phyloP scores from a whole-genome alignment of 2,329 filamentous ascomycete species.

The Colletotrichum orbiculare region DNA sequence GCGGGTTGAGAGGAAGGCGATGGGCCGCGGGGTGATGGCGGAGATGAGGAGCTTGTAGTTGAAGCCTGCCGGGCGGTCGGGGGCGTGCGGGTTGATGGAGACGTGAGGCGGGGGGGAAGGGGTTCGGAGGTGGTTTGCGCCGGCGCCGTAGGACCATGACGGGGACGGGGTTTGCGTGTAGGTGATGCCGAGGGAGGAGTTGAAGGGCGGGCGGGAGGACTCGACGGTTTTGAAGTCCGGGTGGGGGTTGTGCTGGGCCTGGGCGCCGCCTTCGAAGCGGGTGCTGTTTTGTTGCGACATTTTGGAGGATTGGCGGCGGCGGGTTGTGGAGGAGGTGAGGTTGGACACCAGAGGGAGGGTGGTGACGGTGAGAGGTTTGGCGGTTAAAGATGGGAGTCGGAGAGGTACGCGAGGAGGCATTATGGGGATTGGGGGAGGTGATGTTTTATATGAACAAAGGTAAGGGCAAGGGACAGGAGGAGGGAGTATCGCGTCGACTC shows the following conservation, averaged over 20 bases:
- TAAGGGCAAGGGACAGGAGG: too few species aligned
- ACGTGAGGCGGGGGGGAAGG: constrained; percentile 71
- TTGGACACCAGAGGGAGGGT: constrained; percentile 1
- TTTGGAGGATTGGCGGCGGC: not conserved
- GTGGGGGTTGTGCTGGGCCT: constrained; percentile 71
- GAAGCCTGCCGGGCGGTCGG: constrained; percentile 72
- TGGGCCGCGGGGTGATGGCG: constrained; percentile 83
- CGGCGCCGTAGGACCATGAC: constrained; percentile 72
- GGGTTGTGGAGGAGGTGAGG: not conserved
- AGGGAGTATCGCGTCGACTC: too few species aligned
- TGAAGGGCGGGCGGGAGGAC: constrained; percentile 71
- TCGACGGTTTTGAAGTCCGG: constrained; percentile 81
- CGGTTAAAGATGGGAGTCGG: not conserved
- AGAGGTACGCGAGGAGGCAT: not conserved
- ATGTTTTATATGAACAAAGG: too few species aligned
- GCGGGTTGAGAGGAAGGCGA: constrained; percentile 71
- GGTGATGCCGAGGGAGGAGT: constrained; percentile 58
- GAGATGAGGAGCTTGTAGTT: constrained; percentile 97
- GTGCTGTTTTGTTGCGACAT: constrained; percentile 15
- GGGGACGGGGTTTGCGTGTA: constrained; percentile 74
- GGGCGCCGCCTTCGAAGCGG: constrained; percentile 24
- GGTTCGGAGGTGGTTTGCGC: constrained; percentile 63
- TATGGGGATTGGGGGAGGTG: too few species aligned
- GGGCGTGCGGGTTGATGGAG: constrained; percentile 82
- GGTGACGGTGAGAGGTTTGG: not conserved